phyloP scores from a whole-genome alignment of 1,284 basidiomycete species.

The Trametes pubescens region DNA sequence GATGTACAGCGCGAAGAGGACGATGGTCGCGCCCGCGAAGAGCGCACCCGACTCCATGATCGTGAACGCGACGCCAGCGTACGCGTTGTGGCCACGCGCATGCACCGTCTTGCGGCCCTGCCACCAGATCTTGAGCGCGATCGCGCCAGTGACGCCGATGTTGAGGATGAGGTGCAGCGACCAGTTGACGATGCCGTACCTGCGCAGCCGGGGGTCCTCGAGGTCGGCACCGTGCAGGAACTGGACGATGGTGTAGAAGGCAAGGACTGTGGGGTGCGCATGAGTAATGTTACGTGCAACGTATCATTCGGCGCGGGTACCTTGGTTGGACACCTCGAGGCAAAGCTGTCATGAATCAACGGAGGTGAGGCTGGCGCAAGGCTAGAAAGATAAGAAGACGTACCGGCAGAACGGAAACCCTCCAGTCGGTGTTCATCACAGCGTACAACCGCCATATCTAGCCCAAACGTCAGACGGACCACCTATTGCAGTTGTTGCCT shows the following conservation, averaged over 20 bases:
- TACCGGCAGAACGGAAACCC: slow-evolving; percentile 12
- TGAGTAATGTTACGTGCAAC: too few species aligned
- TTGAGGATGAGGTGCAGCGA: slow-evolving; percentile 20
- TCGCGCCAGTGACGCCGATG: slow-evolving; percentile 12
- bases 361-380: not conserved
- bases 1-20: slow-evolving; percentile 20
- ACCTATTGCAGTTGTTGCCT: not conserved
- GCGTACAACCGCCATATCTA: slow-evolving; percentile 18
- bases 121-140: slow-evolving; percentile 23
- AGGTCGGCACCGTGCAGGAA: slow-evolving; percentile 6
- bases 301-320: not conserved
- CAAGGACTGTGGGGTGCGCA: not conserved
- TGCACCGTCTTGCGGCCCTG: slow-evolving; percentile 14
- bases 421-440: slow-evolving; percentile 12
- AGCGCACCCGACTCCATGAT: slow-evolving; percentile 24
- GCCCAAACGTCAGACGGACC: not conserved
- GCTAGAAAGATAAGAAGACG: not conserved
- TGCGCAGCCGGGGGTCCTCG: slow-evolving; percentile 13
- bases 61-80: slow-evolving; percentile 19
- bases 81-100: slow-evolving; percentile 18
- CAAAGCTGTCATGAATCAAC: not conserved
- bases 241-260: slow-evolving; percentile 8
- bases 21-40: slow-evolving; percentile 21
- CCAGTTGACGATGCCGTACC: slow-evolving; percentile 12
- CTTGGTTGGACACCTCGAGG: slow-evolving; percentile 10